These are phyloP conservation scores for Phoenix roebelenii DNA, from an alignment of 176 grass and related monocot species.

Conservation along the genomic window DNA sequence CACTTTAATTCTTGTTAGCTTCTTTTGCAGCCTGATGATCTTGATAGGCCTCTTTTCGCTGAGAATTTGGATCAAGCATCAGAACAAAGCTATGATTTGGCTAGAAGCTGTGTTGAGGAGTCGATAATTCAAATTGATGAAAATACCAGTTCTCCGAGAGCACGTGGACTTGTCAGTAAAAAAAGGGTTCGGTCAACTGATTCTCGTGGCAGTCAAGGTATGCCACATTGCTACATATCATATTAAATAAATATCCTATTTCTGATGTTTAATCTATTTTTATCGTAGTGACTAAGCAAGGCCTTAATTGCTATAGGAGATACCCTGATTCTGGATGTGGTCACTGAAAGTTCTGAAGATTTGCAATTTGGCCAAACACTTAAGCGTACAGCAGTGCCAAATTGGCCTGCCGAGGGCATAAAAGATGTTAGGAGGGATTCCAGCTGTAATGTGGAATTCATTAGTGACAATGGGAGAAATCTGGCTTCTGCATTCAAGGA, in stretches of 20 bases:
- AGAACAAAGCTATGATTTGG: slow-evolving; percentile 28
- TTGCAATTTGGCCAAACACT: slow-evolving; percentile 40
- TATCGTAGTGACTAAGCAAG: slow-evolving; percentile 9
- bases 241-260: slow-evolving; percentile 8
- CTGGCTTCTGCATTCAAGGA: slow-evolving; percentile 28
- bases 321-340: slow-evolving; percentile 51
- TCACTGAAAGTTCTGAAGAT: slow-evolving; percentile 43
- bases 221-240: neutral
- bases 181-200: slow-evolving; percentile 33
- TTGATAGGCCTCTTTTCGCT: slow-evolving; percentile 62
- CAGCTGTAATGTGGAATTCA: slow-evolving; percentile 17
- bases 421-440: slow-evolving; percentile 33
- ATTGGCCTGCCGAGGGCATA: slow-evolving; percentile 25
- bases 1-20: slow-evolving; percentile 2
- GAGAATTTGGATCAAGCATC: slow-evolving; percentile 28
- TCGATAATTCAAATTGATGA: slow-evolving; percentile 60
- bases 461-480: slow-evolving; percentile 10
- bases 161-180: slow-evolving; percentile 32
- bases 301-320: slow-evolving; percentile 47
- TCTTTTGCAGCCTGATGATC: slow-evolving; percentile 51
- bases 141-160: slow-evolving; percentile 32
- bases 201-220: slow-evolving; percentile 44
- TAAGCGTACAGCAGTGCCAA: slow-evolving; percentile 27
- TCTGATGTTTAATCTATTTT: neutral
- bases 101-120: slow-evolving; percentile 37